Conservation (phyloP, 2,329 filamentous ascomycete genomes). For the Colletotrichum salicis region DNA sequence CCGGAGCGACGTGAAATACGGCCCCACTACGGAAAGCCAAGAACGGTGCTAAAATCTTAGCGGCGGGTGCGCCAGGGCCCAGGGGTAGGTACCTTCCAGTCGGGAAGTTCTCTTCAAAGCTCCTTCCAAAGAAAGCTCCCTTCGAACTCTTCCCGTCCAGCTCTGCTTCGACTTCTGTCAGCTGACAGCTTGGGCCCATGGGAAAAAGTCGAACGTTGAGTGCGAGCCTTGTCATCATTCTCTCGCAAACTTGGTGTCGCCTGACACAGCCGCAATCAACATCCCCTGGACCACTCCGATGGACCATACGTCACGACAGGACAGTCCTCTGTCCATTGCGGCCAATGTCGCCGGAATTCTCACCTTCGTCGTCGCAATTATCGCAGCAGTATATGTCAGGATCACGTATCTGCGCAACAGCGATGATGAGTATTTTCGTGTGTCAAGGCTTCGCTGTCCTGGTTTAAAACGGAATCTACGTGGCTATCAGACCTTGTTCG, state of each 20-base stretch:
- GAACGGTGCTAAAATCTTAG: neutral
- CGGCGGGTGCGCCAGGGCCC: neutral
- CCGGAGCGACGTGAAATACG: neutral
- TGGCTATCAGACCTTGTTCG: constrained; percentile 56
- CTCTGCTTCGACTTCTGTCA: too few relatives aligned
- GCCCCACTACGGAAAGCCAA: neutral
- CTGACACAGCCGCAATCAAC: neutral
- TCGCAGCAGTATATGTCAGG: constrained; percentile 55
- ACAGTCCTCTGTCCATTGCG: constrained; percentile 57
- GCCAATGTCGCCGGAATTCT: constrained; percentile 57
- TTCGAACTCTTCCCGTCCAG: neutral
- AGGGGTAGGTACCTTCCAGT: neutral
- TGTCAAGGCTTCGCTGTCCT: constrained; percentile 57
- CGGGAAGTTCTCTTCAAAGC: neutral
- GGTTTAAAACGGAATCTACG: constrained; percentile 60
- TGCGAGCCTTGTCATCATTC: neutral
- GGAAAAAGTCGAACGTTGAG: neutral
- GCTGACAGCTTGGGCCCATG: neutral
- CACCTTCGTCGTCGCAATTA: constrained; percentile 58
- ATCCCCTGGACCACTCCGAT: neutral
- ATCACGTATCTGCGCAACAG: constrained; percentile 58
- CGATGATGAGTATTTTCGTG: constrained; percentile 57
- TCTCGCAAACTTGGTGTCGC: neutral
- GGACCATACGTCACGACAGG: constrained; percentile 39
- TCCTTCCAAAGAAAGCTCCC: neutral